Conservation (phyloP, 371 early-diverging fungal species). For the Apophysomyces elegans region DNA sequence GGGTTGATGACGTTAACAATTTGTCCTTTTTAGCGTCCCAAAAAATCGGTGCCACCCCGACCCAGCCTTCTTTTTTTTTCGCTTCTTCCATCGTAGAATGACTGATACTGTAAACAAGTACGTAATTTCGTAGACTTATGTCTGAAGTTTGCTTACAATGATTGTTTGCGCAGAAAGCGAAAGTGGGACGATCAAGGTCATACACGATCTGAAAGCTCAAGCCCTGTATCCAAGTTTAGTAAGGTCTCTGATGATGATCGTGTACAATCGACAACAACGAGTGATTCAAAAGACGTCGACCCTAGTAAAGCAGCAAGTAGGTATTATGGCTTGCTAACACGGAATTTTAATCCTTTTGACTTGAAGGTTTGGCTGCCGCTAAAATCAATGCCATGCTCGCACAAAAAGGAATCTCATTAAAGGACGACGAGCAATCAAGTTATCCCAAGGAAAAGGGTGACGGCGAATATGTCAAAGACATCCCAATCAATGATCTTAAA, state of each 20-base stretch:
- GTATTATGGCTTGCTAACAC: constrained; percentile 16
- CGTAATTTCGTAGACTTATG: background rate
- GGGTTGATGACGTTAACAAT: too few species aligned
- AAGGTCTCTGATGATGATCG: constrained; percentile 24
- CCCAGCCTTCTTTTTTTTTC: background rate
- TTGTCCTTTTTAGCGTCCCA: too few species aligned
- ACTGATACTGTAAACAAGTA: constrained; percentile 15
- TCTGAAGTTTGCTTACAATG: background rate
- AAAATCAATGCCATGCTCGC: constrained; percentile 64
- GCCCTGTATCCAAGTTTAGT: constrained; percentile 28
- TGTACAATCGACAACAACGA: constrained; percentile 8
- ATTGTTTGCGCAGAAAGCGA: constrained; percentile 37
- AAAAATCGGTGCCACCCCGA: too few species aligned
- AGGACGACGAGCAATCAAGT: constrained; percentile 16
- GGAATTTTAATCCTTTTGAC: background rate
- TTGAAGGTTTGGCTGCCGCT: constrained; percentile 57
- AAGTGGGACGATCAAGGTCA: constrained; percentile 51
- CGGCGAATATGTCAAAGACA: constrained; percentile 59
- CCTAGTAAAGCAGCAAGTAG: constrained; percentile 45
- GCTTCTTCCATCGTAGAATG: background rate
- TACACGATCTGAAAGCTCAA: constrained; percentile 17
- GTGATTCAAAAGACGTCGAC: constrained; percentile 22
- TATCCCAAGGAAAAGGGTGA: constrained; percentile 20
- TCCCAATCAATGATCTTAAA: constrained; percentile 82
- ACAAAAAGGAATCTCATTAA: constrained; percentile 51